Evolutionary conservation across 2,329 filamentous ascomycete genomes (phyloP), one percentile per base, ranked within the genome.

Genomic region (Fusarium udum): DNA sequence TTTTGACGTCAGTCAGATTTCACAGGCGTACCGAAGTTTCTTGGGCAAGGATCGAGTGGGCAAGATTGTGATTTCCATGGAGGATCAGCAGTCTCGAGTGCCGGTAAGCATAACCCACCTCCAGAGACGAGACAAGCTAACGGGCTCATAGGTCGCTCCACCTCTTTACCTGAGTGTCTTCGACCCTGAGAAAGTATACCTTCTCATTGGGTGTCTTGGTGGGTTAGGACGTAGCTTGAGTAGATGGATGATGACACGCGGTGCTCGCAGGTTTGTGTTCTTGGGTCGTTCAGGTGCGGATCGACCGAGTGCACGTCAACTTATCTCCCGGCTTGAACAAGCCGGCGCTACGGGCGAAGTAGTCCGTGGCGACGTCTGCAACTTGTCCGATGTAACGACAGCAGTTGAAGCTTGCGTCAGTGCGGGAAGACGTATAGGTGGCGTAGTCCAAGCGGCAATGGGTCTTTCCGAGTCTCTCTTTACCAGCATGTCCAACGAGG

Each of bases 51-150:
- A 52, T 26, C 48, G 48, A 2, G 48, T 52, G 2, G 48, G 48
- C 6, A 52, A 52, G 12, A 52, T 52, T 52, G 48, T 52, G n/a
- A 15, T 52, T 11, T 52, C 48, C 6, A 20, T 52, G 48, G 48
- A 52, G n/a, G 48, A 52, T 11, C 31, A 52, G 18, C 48, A 52
- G 8, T 8, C 48, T 20, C 48, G 48, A 36, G 48, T 52, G 4
- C 31, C 16, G 6, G 48, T 52, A 24, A 36, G 31, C 3, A 36
- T 15, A 15, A 20, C 3, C 12, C 4, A 24, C 1, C 2, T 10
- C 16, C 0, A 14, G 22, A 52, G 4, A 48, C 1, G 1, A 4
- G n/a, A 36, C 8, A 4, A 18, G 15, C 31, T 51, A 7, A 51
- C 48, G 12, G 1, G 3, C 7, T 7, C 22, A 7, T 9, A 52